A percentile compares a stretch with the other conserved stretches of the same genome.
phyloP scores from a whole-genome alignment of 2,329 filamentous ascomycete genomes.

The Cercospora citrullina region DNA sequence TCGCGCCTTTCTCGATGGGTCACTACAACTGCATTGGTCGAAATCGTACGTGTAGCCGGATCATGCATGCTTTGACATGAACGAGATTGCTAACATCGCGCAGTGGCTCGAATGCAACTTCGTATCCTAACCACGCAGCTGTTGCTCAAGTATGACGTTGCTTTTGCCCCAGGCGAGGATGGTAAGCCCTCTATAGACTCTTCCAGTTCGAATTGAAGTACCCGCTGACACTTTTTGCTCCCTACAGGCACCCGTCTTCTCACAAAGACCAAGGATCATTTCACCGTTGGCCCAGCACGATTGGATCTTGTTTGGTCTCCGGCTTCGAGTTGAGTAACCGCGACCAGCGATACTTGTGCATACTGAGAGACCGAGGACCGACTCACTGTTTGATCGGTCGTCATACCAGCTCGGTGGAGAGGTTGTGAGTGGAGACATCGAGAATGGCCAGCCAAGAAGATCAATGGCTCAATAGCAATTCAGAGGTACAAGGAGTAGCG shows the following conservation, averaged over 20 bases:
- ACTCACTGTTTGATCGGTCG: background rate
- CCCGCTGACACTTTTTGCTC: background rate
- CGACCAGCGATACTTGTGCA: background rate
- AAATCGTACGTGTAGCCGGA: conserved; percentile 20
- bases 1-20: conserved; percentile 41
- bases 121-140: conserved; percentile 40
- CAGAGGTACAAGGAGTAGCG: conserved; percentile 4
- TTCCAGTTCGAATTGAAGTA: background rate
- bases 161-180: conserved; percentile 42
- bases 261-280: conserved; percentile 41
- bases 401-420: background rate
- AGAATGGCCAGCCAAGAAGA: background rate
- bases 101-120: conserved; percentile 42
- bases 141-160: conserved; percentile 42
- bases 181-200: conserved; percentile 21
- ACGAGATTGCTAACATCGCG: background rate
- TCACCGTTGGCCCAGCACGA: conserved; percentile 35
- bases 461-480: conserved; percentile 3
- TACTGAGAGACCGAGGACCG: background rate
- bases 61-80: background rate
- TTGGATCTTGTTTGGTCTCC: conserved; percentile 26
- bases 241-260: conserved; percentile 29
- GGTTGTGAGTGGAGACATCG: background rate
- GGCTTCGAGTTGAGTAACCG: conserved; percentile 10
- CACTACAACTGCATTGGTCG: conserved; percentile 43